Base-by-base conservation (phyloP, 768 basidiomycete genomes). In the Auriscalpium orientale region DNA sequence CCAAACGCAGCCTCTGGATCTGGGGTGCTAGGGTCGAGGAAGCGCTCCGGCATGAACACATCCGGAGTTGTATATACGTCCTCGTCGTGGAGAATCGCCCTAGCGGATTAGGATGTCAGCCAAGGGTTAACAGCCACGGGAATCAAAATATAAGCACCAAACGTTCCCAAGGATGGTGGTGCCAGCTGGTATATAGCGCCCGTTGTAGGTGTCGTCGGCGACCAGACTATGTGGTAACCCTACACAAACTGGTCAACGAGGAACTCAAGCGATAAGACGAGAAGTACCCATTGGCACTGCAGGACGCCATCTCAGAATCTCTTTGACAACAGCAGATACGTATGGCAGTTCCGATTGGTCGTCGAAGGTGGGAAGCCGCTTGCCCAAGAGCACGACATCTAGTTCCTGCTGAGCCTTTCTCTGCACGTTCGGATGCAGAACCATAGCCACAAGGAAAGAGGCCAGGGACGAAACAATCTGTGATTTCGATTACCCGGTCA, bases 381-480 rank as follows among this genome's bases (percentile, higher is more conserved):
- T 55, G 4, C 36, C 48, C 45, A 52, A 55, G 22, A 56, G 44
- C 3, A 56, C 49, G 3, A 52, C 51, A 57, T 72, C 69, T 5
- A 71, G 59, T 57, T 70, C 71, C 49, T 53, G 64, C 50, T 69
- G 72, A 3, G 66, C 69, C 46, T 63, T 56, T 22, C 18, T 53
- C 48, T 70, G 70, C 10, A 58, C 58, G 2, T 66, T 58, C 0
- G 71, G 72, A 49, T 71, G 56, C 13, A 68, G 56, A 8, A 64
- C 60, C 68, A 72, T 68, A n/a, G 66, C 67, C 3, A 70, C 56
- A 15, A 72, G 33, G 53, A 72, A 71, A 2, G 59, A 51, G 13
- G 48, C 49, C n/a, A 62, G 48, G 1, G 55, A 52, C 8, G 62
- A 60, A n/a, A 54, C 8, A 3, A 64, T 55, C 65, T 59, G 28